Base-by-base conservation (phyloP, 345 rosid species). In the Rhodamnia argentea region DNA sequence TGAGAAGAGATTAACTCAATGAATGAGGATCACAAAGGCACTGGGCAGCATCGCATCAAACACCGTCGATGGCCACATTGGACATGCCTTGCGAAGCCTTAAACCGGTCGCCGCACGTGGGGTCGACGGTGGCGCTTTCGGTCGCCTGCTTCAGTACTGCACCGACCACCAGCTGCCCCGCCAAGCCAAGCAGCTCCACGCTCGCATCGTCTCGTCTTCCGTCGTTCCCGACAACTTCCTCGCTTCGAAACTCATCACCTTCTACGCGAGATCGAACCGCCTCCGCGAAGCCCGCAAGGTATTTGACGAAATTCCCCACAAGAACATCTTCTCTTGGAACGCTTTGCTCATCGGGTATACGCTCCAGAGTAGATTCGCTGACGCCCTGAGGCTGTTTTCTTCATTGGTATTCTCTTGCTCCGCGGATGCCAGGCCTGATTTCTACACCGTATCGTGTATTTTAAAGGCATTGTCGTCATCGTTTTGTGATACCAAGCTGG, bases 141-240 rank as follows among this genome's bases (percentile, higher is more conserved):
- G 96, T 27, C 93, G 92, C 76, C 93, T 93, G 85, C 88, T 96
- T 87, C 94, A 94, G 84, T 88, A 90, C 83, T 95, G 92, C 83
- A 87, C 93, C 83, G 90, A 94, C 62, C 84, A 84, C 52, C 88
- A 81, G 50, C 95, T 93, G 87, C 93, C 92, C 91, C 91, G 88
- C 78, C 98, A 94, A 86, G 94, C 89, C 53, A 92, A 91, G 88
- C 98, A 96, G 88, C 95, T 96, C 86, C 98, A 96, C 83, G 94
- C 97, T 3, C 97, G 95, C 13, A 92, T 96, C 13, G 59, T 94
- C 13, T 87, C 89, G 58, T 86, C 32, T 84, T 92, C 98, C 16
- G 83, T 93, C 85, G 70, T 88, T 4, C 95, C 94, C 20, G 93
- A 88, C 70, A 95, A 95, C 91, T 96, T 89, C 90, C 96, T 96